Base-by-base conservation (phyloP, 2,329 filamentous ascomycete species). In the Coleophoma eucalyptorum region DNA sequence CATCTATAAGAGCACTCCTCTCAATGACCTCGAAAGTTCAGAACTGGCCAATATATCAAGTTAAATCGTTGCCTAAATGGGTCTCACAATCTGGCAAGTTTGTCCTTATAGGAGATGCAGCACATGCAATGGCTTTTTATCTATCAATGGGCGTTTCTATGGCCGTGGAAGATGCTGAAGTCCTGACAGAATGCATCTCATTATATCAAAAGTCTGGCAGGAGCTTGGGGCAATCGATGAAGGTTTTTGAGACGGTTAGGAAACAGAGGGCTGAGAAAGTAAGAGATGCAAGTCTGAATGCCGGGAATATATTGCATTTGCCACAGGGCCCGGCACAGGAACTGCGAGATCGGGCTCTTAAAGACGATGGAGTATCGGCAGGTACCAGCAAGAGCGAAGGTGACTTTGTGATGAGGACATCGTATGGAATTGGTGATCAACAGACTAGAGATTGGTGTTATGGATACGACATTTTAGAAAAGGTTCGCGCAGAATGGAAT, bases 71-170 rank as follows among this genome's bases (percentile, higher is more conserved):
- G 12, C 42, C 18, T 3, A 21, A 32, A 15, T 44, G 42, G 42
- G 31, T 15, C 15, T 44, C 42, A 3, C 8, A 44, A 4, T 26
- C 19, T 31, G 42, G 42, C 5, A 21, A 32, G 5, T 44, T 44
- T 32, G 42, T 44, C 13, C 42, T 44, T 5, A 21, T 44, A 11
- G 42, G 42, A 5, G 42, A 44, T 44, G 42, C 42, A 16, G 42
- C 42, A 12, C 42, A 44, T 31, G 42, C 42, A 26, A 44, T 65
- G 6, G 42, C 42, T 5, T 44, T 44, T 19, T 44, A 44, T 32
- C 42, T 44, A 2, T 44, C 42, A 5, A 44, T 44, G 42, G 42
- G 42, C 21, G 20, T 44, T 3, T 44, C 42, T 11, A 44, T 44
- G 42, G 42, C 42, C 2, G 21, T 44, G 6, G 42, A 44, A 32